A percentile compares a stretch with the other conserved stretches of the same genome.
These are phyloP conservation scores for Aspergillus brasiliensis DNA, from an alignment of 2,329 filamentous ascomycete species.

Conservation along the genomic window DNA sequence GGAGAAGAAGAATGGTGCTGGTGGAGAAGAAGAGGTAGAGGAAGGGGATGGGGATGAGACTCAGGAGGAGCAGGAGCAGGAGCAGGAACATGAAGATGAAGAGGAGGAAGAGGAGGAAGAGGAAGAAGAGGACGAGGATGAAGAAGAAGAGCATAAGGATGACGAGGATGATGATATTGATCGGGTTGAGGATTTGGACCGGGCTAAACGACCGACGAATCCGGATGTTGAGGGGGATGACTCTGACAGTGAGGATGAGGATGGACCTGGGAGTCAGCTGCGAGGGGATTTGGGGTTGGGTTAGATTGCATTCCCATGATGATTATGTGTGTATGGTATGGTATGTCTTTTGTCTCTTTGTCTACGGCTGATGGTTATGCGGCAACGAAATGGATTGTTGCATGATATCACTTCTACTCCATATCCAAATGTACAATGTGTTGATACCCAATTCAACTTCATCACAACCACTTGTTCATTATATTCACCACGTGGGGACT, in stretches of 20 bases:
- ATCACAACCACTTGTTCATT: neutral
- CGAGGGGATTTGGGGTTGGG: constrained; percentile 35
- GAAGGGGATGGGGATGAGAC: constrained; percentile 15
- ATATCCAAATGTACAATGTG: constrained; percentile 9
- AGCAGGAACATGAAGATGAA: constrained; percentile 26
- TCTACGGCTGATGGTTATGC: neutral
- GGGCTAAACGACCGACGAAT: constrained; percentile 28
- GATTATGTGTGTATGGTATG: constrained; percentile 18
- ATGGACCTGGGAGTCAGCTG: constrained; percentile 33
- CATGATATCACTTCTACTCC: constrained; percentile 5
- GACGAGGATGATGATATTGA: constrained; percentile 39
- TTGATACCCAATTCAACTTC: neutral
- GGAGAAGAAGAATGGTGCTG: constrained; percentile 26
- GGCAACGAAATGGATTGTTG: constrained; percentile 3
- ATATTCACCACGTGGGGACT: neutral
- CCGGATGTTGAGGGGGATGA: constrained; percentile 36
- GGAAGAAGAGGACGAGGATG: constrained; percentile 26
- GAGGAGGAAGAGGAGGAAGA: constrained; percentile 29
- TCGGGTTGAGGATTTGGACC: constrained; percentile 42
- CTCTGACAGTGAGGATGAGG: constrained; percentile 35
- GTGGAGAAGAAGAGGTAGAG: constrained; percentile 26
- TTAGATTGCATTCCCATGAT: constrained; percentile 5
- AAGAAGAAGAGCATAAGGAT: constrained; percentile 28
- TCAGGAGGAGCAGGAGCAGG: constrained; percentile 16
- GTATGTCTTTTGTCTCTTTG: neutral